phyloP scores from a whole-genome alignment of 768 basidiomycete genomes.

The Serpula lacrymans region DNA sequence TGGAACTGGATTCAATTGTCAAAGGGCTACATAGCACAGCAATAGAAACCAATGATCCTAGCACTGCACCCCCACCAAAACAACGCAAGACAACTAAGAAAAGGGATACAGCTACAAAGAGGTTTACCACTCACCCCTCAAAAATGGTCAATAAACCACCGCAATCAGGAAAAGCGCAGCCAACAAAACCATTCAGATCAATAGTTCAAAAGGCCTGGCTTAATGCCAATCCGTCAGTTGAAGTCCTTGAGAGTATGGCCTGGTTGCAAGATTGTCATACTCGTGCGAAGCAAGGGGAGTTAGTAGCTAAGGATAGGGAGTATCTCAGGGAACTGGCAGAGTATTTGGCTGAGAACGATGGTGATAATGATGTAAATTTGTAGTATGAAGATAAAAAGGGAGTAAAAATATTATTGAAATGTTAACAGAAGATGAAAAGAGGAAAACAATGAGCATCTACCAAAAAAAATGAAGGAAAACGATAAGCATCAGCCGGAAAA shows the following conservation, averaged over 20 bases:
- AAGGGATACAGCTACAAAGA: no score
- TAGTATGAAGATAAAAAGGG: no score
- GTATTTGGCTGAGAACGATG: neutral
- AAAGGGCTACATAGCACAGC: no score
- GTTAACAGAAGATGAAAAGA: no score
- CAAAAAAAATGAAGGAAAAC: constrained; percentile 7
- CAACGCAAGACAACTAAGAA: no score
- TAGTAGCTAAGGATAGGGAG: neutral
- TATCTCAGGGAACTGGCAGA: neutral
- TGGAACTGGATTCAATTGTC: neutral
- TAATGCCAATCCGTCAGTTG: neutral
- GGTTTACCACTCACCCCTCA: neutral
- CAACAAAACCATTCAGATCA: neutral
- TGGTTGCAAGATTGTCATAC: neutral
- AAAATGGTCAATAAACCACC: neutral
- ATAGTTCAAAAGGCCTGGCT: neutral
- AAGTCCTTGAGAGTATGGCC: neutral
- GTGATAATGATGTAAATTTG: no score
- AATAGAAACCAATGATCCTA: no score
- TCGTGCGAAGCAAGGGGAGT: neutral
- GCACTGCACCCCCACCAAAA: no score
- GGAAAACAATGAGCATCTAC: no score
- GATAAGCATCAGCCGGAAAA: constrained; percentile 11
- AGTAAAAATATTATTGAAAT: no score
- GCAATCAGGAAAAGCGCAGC: neutral